A percentile compares a stretch with the other conserved stretches of the same genome.
Evolutionary conservation across 176 grass and related monocot genomes (phyloP).

Genomic region (Musa troglodytarum): DNA sequence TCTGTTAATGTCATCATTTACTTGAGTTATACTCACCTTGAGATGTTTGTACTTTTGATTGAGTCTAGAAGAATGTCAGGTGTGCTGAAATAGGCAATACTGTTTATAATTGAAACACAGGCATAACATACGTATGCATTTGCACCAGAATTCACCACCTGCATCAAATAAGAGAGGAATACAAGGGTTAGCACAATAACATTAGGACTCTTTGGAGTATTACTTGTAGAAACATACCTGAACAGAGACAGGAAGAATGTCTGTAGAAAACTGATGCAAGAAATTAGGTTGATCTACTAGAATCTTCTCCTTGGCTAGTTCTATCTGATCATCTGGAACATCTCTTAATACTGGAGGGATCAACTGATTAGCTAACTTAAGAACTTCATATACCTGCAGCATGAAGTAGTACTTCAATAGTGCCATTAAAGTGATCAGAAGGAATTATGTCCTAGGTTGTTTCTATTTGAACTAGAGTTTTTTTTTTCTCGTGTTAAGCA

Average conservation of each 20-base stretch:
- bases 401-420: neutral
- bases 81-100: conserved; percentile 88
- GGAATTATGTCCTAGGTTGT: neutral
- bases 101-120: conserved; percentile 74
- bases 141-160: conserved; percentile 87
- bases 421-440: neutral
- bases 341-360: conserved; percentile 61
- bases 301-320: conserved; percentile 76
- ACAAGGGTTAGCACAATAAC: conserved; percentile 5
- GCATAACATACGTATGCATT: conserved; percentile 73
- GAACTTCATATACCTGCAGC: conserved; percentile 67
- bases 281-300: conserved; percentile 67
- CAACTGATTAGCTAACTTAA: conserved; percentile 85
- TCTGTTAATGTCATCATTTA: neutral
- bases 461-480: neutral
- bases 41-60: conserved; percentile 72
- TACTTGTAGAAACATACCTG: conserved; percentile 62
- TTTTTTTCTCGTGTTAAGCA: neutral
- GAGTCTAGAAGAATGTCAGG: conserved; percentile 75
- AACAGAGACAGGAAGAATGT: conserved; percentile 80
- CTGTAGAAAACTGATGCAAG: conserved; percentile 69
- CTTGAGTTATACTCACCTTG: conserved; percentile 50
- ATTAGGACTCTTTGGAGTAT: too few species aligned
- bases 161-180: conserved; percentile 10
- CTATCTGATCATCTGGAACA: conserved; percentile 41